Conservation (phyloP, 495 filamentous ascomycete species). For the Talaromyces trachyspermus region DNA sequence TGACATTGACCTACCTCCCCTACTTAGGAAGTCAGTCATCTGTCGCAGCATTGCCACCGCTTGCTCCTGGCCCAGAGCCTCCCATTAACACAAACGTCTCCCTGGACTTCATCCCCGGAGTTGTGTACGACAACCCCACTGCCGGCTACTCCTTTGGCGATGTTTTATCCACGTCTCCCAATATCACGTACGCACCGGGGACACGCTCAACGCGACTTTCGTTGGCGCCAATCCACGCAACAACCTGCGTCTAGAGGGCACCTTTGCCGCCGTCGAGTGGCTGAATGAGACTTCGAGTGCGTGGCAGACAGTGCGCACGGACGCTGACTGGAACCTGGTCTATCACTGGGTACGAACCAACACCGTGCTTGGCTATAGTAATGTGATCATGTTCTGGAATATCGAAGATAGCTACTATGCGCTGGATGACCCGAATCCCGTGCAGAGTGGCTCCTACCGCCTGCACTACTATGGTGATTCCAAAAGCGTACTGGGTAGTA, state of each 20-base stretch:
- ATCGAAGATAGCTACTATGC: conserved; percentile 49
- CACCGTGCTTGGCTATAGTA: conserved; percentile 63
- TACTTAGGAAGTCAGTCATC: conserved; percentile 48
- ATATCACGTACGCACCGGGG: conserved; percentile 48
- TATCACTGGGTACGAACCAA: conserved; percentile 74
- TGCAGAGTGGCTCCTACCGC: conserved; percentile 61
- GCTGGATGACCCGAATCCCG: conserved; percentile 26
- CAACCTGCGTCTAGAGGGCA: conserved; percentile 69
- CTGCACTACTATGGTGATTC: conserved; percentile 81
- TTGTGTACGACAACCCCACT: conserved; percentile 66
- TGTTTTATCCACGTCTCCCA: conserved; percentile 51
- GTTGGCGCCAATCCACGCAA: conserved; percentile 90
- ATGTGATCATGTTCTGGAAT: conserved; percentile 76
- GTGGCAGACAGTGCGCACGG: conserved; percentile 65
- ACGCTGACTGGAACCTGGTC: conserved; percentile 74
- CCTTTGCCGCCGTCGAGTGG: conserved; percentile 72
- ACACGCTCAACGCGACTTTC: conserved; percentile 58
- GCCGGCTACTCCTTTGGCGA: conserved; percentile 73
- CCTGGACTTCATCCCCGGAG: conserved; percentile 72
- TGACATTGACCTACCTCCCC: conserved; percentile 64
- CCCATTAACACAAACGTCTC: conserved; percentile 77
- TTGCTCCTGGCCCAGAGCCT: conserved; percentile 55
- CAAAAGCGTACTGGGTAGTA: conserved; percentile 59
- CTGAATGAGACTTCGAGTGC: conserved; percentile 35
- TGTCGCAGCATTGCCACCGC: conserved; percentile 37